Conservation (phyloP, 1,284 basidiomycete species). For the Pseudozyma tsukubaensis region DNA sequence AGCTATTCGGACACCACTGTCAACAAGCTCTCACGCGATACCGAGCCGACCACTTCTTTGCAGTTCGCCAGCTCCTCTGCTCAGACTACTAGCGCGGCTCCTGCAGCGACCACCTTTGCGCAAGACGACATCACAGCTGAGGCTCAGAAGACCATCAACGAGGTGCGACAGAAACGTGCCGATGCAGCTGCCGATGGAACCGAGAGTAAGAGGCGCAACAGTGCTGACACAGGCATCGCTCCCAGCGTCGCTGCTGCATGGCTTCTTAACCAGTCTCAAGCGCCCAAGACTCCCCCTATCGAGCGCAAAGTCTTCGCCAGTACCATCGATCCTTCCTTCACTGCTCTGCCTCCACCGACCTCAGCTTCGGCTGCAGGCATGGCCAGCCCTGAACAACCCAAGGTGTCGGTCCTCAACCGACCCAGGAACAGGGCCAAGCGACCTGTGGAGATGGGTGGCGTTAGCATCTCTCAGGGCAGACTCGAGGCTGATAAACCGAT, state of each 20-base stretch:
- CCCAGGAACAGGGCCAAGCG: slow-evolving; percentile 37
- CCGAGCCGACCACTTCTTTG: neutral
- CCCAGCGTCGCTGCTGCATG: slow-evolving; percentile 61
- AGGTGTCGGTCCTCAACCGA: slow-evolving; percentile 49
- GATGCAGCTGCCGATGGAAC: slow-evolving; percentile 21
- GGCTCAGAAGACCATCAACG: slow-evolving; percentile 52
- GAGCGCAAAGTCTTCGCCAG: slow-evolving; percentile 9
- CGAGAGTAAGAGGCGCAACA: slow-evolving; percentile 36
- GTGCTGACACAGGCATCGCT: slow-evolving; percentile 49
- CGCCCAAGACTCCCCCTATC: slow-evolving; percentile 4
- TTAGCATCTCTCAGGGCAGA: slow-evolving; percentile 48
- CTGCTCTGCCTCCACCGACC: neutral
- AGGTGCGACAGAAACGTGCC: slow-evolving; percentile 53
- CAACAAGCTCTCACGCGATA: slow-evolving; percentile 30
- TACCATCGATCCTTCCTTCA: slow-evolving; percentile 20
- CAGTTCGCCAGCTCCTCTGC: neutral
- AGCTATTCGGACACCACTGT: slow-evolving; percentile 42
- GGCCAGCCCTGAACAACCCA: slow-evolving; percentile 13
- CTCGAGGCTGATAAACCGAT: slow-evolving; percentile 29
- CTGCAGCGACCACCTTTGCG: neutral
- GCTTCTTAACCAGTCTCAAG: slow-evolving; percentile 48
- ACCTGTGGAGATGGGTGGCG: slow-evolving; percentile 52
- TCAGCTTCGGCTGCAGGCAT: slow-evolving; percentile 3
- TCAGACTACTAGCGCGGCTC: neutral
- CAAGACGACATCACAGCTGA: slow-evolving; percentile 8